Conservation (phyloP, 768 basidiomycete genomes). For the Ramaria sp. region DNA sequence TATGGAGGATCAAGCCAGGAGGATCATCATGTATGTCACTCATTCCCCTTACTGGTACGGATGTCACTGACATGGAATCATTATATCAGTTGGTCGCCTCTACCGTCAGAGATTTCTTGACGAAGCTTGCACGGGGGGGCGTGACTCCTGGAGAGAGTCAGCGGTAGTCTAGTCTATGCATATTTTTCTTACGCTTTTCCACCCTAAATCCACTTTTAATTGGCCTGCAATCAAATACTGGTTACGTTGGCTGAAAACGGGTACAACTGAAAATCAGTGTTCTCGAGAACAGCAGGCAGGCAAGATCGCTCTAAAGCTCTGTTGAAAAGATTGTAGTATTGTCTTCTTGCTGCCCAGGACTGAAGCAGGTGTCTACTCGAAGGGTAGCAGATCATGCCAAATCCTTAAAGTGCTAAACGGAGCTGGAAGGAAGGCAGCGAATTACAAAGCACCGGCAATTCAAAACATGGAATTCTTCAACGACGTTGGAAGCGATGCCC, state of each 20-base stretch:
- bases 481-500: constrained; percentile 58
- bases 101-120: constrained; percentile 4
- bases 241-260: no score
- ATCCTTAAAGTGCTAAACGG: no score
- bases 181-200: background rate
- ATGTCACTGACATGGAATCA: background rate
- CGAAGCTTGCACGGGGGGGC: constrained; percentile 2
- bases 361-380: no score
- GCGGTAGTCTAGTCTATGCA: background rate
- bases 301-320: no score
- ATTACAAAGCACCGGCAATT: no score
- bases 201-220: background rate
- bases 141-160: background rate
- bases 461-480: constrained; percentile 70
- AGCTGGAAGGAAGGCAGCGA: no score
- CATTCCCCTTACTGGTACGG: background rate
- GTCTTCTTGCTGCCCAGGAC: no score
- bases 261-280: no score
- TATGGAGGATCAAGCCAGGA: constrained; percentile 77
- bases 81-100: background rate
- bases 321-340: no score
- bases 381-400: no score
- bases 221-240: no score
- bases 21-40: constrained; percentile 56
- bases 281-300: no score